Evolutionary conservation across 257 asterid genomes (phyloP), one percentile per base, ranked within the genome.

Genomic region (Buddleja alternifolia): DNA sequence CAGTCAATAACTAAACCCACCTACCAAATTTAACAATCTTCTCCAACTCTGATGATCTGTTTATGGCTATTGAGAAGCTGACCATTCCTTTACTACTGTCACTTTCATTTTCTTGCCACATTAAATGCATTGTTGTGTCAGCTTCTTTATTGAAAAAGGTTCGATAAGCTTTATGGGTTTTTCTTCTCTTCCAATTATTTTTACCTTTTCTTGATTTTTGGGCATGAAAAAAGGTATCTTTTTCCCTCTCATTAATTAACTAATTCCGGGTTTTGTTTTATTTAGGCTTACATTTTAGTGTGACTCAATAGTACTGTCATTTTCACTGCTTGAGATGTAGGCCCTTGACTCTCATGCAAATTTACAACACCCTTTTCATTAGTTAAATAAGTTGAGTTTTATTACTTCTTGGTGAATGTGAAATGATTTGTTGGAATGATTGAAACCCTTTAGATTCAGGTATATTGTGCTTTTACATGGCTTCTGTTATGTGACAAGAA

Each of bases 1-100:
- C 45, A 42, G 70, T 68, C 66, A 72, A 74, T 79, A 59, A 82
- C 77, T 74, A 70, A 77, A 53, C 83, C 79, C 81, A 82, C 83
- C 83, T 60, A 74, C 80, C 84, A 42, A 66, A 60, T 63, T 67
- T 19, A n/a, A 57, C 71, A 52, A 40, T 68, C 68, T 56, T 65
- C 65, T 53, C 32, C 53, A 61, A 52, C 70, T 68, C 63, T 60
- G 56, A 59, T 60, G 56, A 59, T 82, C 63, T 66, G 60, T 67
- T 32, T 1, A 1, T 2, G 34, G 3, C 5, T 5, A 29, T 66
- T 57, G 36, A 65, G 76, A 70, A 61, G 65, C 37, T 50, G 50
- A 45, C 65, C 79, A 72, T 63, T 19, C 20, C 72, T 56, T 53
- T 50, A 29, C 79, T 72, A 79, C 50, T 34, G 88, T 83, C 81